phyloP scores from a whole-genome alignment of 2,329 filamentous ascomycete species.

The Aplosporella prunicola region DNA sequence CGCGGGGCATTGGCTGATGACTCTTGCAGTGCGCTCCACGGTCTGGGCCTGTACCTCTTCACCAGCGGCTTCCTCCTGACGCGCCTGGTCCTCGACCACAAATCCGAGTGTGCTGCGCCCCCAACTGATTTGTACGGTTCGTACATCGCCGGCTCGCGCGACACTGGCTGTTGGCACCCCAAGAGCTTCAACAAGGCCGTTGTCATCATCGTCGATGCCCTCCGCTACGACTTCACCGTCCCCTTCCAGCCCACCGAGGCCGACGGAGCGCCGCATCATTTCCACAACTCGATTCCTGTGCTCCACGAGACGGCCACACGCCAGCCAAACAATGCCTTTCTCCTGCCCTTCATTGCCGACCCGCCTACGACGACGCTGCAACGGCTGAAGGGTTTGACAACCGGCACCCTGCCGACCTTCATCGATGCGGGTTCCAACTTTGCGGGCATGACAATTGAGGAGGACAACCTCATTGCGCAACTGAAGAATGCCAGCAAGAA shows the following conservation, averaged over 20 bases:
- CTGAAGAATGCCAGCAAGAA: conserved; percentile 57
- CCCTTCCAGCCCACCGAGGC: conserved; percentile 53
- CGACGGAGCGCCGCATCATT: conserved; percentile 48
- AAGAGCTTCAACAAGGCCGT: conserved; percentile 89
- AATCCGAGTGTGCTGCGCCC: conserved; percentile 65
- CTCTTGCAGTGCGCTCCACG: conserved; percentile 55
- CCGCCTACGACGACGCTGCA: conserved; percentile 91
- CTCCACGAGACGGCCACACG: conserved; percentile 71
- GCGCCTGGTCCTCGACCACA: conserved; percentile 67
- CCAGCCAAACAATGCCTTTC: conserved; percentile 71
- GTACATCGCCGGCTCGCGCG: conserved; percentile 30
- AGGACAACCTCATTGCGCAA: conserved; percentile 69
- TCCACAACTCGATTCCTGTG: conserved; percentile 81
- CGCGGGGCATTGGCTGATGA: neutral
- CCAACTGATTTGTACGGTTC: conserved; percentile 47
- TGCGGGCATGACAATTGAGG: conserved; percentile 87
- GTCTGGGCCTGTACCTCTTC: conserved; percentile 79
- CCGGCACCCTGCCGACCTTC: conserved; percentile 89
- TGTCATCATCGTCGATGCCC: conserved; percentile 80
- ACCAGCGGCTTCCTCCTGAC: conserved; percentile 92
- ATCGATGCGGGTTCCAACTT: conserved; percentile 93
- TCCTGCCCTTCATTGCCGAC: conserved; percentile 93
- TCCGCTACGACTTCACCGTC: conserved; percentile 94
- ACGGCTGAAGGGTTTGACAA: conserved; percentile 85
- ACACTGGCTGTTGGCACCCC: conserved; percentile 86